Conservation (phyloP, 192 early-diverging fungal species). For the Coemansia sp. region DNA sequence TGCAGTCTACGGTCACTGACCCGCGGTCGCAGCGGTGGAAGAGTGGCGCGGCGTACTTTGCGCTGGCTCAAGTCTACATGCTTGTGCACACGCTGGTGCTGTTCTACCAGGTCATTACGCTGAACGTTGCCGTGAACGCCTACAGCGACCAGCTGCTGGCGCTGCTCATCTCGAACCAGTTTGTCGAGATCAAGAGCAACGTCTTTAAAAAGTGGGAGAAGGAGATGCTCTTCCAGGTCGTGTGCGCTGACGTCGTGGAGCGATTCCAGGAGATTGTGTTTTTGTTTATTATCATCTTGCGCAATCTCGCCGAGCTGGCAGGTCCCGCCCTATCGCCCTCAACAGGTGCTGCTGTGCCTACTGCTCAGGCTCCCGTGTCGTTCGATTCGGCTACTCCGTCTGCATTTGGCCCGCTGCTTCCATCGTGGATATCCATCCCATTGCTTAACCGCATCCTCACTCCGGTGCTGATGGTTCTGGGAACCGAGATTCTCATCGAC, state of each 20-base stretch:
- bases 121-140: slow-evolving; percentile 96
- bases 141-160: slow-evolving; percentile 94
- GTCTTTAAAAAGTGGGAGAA: slow-evolving; percentile 98
- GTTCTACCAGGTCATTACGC: slow-evolving; percentile 94
- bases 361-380: slow-evolving; percentile 44
- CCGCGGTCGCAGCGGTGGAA: slow-evolving; percentile 48
- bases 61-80: slow-evolving; percentile 84
- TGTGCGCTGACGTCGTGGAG: slow-evolving; percentile 95
- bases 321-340: slow-evolving; percentile 60
- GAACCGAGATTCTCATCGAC: slow-evolving; percentile 91
- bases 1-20: slow-evolving; percentile 74
- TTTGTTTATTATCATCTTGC: slow-evolving; percentile 85
- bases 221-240: slow-evolving; percentile 95
- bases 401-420: slow-evolving; percentile 67
- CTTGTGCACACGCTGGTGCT: slow-evolving; percentile 88
- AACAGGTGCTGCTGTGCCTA: slow-evolving; percentile 22
- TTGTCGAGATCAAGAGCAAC: slow-evolving; percentile 96
- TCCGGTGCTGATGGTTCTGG: slow-evolving; percentile 85
- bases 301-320: slow-evolving; percentile 89
- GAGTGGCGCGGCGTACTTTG: slow-evolving; percentile 61
- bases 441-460: slow-evolving; percentile 69
- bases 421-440: slow-evolving; percentile 66
- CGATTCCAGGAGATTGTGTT: slow-evolving; percentile 91
- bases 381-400: slow-evolving; percentile 48
- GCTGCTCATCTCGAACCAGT: slow-evolving; percentile 95